Evolutionary conservation across 2,329 filamentous ascomycete species (phyloP).

Genomic region (Fusarium armeniacum): DNA sequence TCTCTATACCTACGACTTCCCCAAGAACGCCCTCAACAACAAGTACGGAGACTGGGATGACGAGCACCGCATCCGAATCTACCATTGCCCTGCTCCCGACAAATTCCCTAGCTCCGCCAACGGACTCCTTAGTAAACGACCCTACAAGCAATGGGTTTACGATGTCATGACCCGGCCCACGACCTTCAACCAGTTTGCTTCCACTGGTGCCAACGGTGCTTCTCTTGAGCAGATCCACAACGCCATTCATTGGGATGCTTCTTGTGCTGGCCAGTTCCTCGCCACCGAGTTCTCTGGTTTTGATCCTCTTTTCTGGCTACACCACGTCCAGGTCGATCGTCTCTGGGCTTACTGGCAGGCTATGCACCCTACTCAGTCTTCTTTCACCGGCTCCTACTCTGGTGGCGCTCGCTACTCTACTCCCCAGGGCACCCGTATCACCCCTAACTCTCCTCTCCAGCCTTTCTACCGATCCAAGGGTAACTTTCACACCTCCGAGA

Average conservation of each 20-base stretch:
- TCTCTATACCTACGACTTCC: slow-evolving; percentile 66
- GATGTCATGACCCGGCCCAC: slow-evolving; percentile 57
- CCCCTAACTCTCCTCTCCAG: slow-evolving; percentile 61
- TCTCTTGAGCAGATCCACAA: slow-evolving; percentile 63
- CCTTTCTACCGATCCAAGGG: slow-evolving; percentile 63
- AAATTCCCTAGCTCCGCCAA: slow-evolving; percentile 60
- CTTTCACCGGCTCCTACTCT: slow-evolving; percentile 55
- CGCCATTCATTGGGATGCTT: slow-evolving; percentile 58
- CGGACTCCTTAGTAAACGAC: slow-evolving; percentile 48
- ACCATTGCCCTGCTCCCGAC: slow-evolving; percentile 56
- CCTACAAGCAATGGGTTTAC: slow-evolving; percentile 60
- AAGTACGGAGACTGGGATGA: slow-evolving; percentile 55
- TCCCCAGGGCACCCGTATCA: slow-evolving; percentile 57
- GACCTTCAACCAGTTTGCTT: slow-evolving; percentile 55
- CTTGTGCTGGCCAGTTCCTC: slow-evolving; percentile 60
- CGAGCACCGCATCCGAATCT: slow-evolving; percentile 55
- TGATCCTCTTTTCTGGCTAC: slow-evolving; percentile 63
- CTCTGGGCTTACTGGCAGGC: slow-evolving; percentile 71
- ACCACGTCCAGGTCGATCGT: slow-evolving; percentile 73
- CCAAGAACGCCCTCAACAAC: slow-evolving; percentile 55
- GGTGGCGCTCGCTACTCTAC: slow-evolving; percentile 59
- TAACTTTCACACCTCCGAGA: slow-evolving; percentile 59
- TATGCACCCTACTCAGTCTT: slow-evolving; percentile 55
- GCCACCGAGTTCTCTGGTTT: slow-evolving; percentile 59
- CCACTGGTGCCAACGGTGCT: slow-evolving; percentile 53